Evolutionary conservation across 2,329 filamentous ascomycete genomes (phyloP), one percentile per base, ranked within the genome.

Genomic region (Trichoderma sp.): DNA sequence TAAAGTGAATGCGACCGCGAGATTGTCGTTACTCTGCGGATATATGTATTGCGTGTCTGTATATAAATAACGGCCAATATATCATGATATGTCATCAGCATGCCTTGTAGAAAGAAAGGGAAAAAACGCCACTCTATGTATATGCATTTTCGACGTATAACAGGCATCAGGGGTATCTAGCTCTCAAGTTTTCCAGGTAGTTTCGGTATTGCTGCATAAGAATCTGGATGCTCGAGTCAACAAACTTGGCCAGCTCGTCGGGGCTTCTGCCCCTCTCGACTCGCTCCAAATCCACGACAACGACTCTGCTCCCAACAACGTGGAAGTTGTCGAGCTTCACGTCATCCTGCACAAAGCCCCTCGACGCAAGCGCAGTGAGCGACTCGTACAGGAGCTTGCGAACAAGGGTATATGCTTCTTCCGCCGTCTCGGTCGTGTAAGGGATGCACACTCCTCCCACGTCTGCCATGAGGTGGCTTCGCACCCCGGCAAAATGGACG

Each of bases 381-480:
- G 77, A 36, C 60, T 79, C 30, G 75, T 78, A 6, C 74, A 78
- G 34, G 74, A 76, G 76, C 75, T 75, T 6, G 71, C 78, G n/a
- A 75, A 79, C 34, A 15, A 71, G 71, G 9, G 71, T 36, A 26
- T 74, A 64, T 21, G 68, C 69, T 21, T 69, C 61, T 12, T 77
- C 62, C 1, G 76, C 66, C 28, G 74, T 73, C n/a, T 75, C 76
- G 26, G 73, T 72, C 30, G 75, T 76, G 12, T 72, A 71, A 15
- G 74, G 72, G 21, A 77, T 36, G 21, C 69, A 73, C 21, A 47
- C 43, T 4, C 76, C 76, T 8, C 75, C 75, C 26, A 78, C 73
- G 60, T 78, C 77, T 8, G 76, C 76, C 39, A 78, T 74, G 71
- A 78, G 67, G 7, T 77, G 71, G 57, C 75, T 74, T 12, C 73